phyloP scores from a whole-genome alignment of 495 filamentous ascomycete genomes.

The Penicillium egyptiacum region DNA sequence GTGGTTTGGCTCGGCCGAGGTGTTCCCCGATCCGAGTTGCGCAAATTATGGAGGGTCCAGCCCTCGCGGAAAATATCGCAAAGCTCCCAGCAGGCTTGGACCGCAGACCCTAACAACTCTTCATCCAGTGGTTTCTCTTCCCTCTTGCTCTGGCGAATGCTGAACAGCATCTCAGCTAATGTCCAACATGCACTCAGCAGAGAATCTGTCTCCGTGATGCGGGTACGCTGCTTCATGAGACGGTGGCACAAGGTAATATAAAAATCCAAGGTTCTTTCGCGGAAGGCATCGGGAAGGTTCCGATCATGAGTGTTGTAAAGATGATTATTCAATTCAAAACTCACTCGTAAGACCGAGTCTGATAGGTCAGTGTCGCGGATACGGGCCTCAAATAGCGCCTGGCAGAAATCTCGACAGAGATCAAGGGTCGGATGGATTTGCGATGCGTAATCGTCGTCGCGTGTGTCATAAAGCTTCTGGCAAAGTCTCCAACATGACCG shows the following conservation, averaged over 20 bases:
- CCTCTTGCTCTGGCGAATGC: constrained; percentile 76
- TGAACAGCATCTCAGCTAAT: constrained; percentile 91
- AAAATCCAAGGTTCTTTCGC: constrained; percentile 87
- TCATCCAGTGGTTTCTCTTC: constrained; percentile 74
- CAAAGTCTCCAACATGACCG: constrained; percentile 90
- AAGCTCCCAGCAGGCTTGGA: constrained; percentile 93
- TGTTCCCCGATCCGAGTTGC: constrained; percentile 83
- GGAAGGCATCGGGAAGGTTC: constrained; percentile 80
- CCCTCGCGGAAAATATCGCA: constrained; percentile 92
- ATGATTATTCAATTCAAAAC: constrained; percentile 94
- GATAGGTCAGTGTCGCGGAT: constrained; percentile 69
- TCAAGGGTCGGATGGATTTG: constrained; percentile 78
- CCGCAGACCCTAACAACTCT: constrained; percentile 78
- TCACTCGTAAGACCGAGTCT: constrained; percentile 84
- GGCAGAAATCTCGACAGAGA: constrained; percentile 88
- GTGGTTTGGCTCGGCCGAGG: constrained; percentile 76
- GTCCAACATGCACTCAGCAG: constrained; percentile 86
- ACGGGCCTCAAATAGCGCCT: constrained; percentile 81
- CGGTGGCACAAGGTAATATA: constrained; percentile 91
- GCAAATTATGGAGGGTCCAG: constrained; percentile 84
- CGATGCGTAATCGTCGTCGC: constrained; percentile 68
- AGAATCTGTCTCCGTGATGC: constrained; percentile 73
- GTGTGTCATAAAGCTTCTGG: constrained; percentile 79
- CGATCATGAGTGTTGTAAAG: constrained; percentile 89
- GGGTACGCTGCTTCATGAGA: constrained; percentile 86